Base-by-base conservation (phyloP, 1,139 yeast species). In the Taphrina betulina region DNA sequence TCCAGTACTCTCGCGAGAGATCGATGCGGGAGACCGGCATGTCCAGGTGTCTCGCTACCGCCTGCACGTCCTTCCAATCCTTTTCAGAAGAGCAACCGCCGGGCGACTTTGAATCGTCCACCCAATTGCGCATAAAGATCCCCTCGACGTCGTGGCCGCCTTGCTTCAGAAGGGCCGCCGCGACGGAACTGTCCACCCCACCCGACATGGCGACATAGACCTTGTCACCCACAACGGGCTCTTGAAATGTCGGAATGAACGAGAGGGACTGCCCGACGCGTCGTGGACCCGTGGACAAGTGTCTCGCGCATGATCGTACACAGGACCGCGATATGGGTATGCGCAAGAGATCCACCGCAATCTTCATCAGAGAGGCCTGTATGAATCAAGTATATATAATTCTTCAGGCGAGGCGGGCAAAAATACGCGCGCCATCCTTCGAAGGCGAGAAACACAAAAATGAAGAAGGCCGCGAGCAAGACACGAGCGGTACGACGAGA, bases 101-200 rank as follows among this genome's bases (percentile, higher is more conserved):
- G 12, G 58, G 54, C 28, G 54, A 53, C n/a, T 46, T 40, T 14
- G 57, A 34, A 22, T 59, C 61, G 7, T 45, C 29, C 19, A 33
- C 36, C 61, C 61, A 59, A 17, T 40, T 57, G 10, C 53, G 58
- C 58, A 59, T 59, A 40, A 59, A 59, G 31, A 59, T 36, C 3
- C 61, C 61, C 22, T 50, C 45, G 12, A 59, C 61, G 24, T 58
- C 48, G 29, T 41, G 46, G 12, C 58, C 61, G 37, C 48, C 72
- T 55, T 72, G 67, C 33, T 72, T 67, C 66, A 81, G 80, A 58
- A 89, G 63, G 0, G 92, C 82, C 0, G 97, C 97, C 1, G 86
- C 81, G 1, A 92, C 89, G 1, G 96, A 84, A 0, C 97, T 89
- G 68, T 92, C 98, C 0, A 92, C 97, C 0, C 99, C 99, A 0